phyloP scores from a whole-genome alignment of 2,329 filamentous ascomycete genomes.

The Microascus cirrosus region DNA sequence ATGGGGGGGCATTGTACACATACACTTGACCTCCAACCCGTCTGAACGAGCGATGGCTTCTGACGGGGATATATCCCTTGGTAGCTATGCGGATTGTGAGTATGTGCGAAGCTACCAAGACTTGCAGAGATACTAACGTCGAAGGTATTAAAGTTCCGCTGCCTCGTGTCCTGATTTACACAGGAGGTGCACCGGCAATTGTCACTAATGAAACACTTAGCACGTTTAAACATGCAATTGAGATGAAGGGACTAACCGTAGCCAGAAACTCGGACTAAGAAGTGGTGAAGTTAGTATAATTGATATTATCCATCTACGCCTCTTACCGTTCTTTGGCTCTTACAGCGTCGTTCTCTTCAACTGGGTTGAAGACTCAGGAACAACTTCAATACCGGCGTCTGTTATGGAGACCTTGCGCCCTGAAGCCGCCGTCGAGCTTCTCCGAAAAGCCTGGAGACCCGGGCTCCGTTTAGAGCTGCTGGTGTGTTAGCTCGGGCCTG shows the following conservation, averaged over 20 bases:
- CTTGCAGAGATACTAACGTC: slow-evolving; percentile 13
- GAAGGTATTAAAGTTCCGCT: slow-evolving; percentile 29
- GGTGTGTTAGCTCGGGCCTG: neutral
- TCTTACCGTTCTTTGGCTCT: neutral
- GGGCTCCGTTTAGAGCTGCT: neutral
- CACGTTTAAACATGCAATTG: neutral
- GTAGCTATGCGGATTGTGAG: slow-evolving; percentile 15
- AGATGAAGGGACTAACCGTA: slow-evolving; percentile 13
- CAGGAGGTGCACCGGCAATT: slow-evolving; percentile 30
- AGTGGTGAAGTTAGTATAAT: neutral
- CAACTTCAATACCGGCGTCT: neutral
- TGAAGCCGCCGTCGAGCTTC: neutral
- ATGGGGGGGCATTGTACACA: neutral
- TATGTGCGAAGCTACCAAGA: neutral
- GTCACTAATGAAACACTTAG: slow-evolving; percentile 16
- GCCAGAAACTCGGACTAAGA: slow-evolving; percentile 15
- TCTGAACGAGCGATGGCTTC: slow-evolving; percentile 14
- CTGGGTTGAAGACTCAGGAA: neutral
- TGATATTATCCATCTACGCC: neutral
- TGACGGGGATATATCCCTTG: slow-evolving; percentile 16
- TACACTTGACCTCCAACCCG: slow-evolving; percentile 23
- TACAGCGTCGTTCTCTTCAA: slow-evolving; percentile 1
- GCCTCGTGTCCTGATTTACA: slow-evolving; percentile 28
- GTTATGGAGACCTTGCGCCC: neutral
- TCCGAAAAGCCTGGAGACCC: neutral